phyloP scores from a whole-genome alignment of 2,329 filamentous ascomycete genomes.

The Ophiostoma piceae region DNA sequence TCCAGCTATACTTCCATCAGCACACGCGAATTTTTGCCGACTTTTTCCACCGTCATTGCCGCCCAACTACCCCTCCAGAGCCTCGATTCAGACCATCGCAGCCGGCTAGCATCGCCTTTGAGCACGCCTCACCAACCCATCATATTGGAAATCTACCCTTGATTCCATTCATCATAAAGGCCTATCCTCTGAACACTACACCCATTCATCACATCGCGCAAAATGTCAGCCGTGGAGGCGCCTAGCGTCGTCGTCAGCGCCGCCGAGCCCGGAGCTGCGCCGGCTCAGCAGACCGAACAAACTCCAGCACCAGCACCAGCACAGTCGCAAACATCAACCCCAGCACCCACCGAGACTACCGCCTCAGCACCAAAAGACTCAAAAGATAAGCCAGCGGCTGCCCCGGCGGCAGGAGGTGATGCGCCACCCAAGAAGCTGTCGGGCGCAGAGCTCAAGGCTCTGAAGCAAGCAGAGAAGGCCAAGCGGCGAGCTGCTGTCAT shows the following conservation, averaged over 20 bases:
- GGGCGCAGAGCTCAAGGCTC: slow-evolving; percentile 78
- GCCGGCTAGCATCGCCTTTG: not conserved
- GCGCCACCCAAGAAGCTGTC: slow-evolving; percentile 52
- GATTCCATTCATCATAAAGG: not conserved
- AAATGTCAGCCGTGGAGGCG: slow-evolving; percentile 18
- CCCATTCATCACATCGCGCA: not conserved
- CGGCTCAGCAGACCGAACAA: slow-evolving; percentile 4
- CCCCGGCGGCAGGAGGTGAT: slow-evolving; percentile 22
- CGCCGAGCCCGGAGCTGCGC: not conserved
- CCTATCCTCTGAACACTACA: not conserved
- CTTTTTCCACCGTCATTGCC: not conserved
- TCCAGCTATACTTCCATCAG: not conserved
- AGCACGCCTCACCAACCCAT: not conserved
- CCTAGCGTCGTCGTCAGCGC: not conserved
- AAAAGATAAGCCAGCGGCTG: slow-evolving; percentile 17
- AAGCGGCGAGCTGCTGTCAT: slow-evolving; percentile 72
- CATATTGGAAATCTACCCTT: not conserved
- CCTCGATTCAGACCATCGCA: not conserved
- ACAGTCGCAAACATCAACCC: not conserved
- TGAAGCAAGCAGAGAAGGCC: slow-evolving; percentile 85
- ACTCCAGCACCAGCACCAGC: not conserved
- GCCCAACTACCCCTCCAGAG: not conserved
- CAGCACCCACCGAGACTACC: not conserved
- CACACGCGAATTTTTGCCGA: not conserved
- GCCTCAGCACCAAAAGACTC: not conserved